Percentiles rank a stretch among this genome's conserved stretches.
Conservation (phyloP, 2,329 filamentous ascomycete genomes). For the Colletotrichum sp. region DNA sequence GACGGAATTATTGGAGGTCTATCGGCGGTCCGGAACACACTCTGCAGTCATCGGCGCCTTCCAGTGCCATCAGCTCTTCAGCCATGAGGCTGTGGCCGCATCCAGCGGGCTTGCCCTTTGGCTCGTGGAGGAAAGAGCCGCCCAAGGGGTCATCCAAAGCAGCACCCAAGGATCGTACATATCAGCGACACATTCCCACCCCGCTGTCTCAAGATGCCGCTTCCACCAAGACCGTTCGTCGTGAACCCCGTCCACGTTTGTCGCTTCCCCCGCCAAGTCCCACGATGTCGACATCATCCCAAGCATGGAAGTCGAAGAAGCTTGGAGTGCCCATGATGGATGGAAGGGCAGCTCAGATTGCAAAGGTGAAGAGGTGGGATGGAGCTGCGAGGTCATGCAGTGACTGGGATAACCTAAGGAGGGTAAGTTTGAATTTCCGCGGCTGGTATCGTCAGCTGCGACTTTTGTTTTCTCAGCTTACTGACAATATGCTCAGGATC, state of each 20-base stretch:
- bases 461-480: neutral
- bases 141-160: neutral
- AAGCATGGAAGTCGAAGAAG: slow-evolving; percentile 38
- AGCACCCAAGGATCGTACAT: neutral
- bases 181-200: slow-evolving; percentile 8
- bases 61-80: neutral
- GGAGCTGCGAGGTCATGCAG: slow-evolving; percentile 48
- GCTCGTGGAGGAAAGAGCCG: neutral
- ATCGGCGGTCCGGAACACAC: slow-evolving; percentile 1
- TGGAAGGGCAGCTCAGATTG: slow-evolving; percentile 25
- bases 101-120: neutral
- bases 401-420: slow-evolving; percentile 52
- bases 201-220: neutral
- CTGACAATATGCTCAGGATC: slow-evolving; percentile 57
- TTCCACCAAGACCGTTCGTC: neutral
- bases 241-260: slow-evolving; percentile 25
- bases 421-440: slow-evolving; percentile 39
- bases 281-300: slow-evolving; percentile 1
- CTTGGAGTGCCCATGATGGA: slow-evolving; percentile 33
- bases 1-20: neutral
- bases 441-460: neutral
- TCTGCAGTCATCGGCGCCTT: slow-evolving; percentile 7
- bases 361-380: slow-evolving; percentile 55
- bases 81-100: neutral
- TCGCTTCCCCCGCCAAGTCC: neutral